phyloP scores from a whole-genome alignment of 106 monocot species.

The Acanthochlamys bracteata region DNA sequence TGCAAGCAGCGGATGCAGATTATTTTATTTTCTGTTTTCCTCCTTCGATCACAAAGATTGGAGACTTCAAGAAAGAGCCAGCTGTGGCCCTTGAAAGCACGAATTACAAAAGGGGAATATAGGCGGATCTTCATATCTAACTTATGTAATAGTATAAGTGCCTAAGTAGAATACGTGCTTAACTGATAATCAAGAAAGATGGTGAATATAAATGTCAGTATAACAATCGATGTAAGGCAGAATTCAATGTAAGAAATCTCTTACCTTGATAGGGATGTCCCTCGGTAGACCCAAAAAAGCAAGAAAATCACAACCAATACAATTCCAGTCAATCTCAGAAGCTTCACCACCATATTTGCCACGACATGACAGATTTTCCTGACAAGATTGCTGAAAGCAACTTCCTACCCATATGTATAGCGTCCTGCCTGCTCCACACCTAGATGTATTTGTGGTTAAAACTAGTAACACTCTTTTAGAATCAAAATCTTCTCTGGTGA shows the following conservation, averaged over 20 bases:
- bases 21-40: too few species aligned
- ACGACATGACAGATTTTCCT: constrained; percentile 5
- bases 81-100: too few species aligned
- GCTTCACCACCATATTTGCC: constrained; percentile 10
- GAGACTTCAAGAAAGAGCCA: too few species aligned
- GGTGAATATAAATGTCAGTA: too few species aligned
- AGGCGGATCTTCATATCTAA: too few species aligned
- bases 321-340: constrained; percentile 44
- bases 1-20: too few species aligned
- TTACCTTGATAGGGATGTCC: constrained; percentile 53
- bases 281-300: constrained; percentile 25
- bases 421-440: constrained; percentile 9
- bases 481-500: constrained; percentile 43
- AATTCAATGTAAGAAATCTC: background rate
- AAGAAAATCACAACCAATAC: constrained; percentile 55
- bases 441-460: constrained; percentile 24
- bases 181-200: too few species aligned
- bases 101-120: too few species aligned
- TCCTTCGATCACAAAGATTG: too few species aligned
- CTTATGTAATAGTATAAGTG: too few species aligned
- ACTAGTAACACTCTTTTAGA: constrained; percentile 39
- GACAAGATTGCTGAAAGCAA: constrained; percentile 17
- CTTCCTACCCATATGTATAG: constrained; percentile 65
- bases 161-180: too few species aligned
- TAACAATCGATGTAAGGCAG: too few species aligned